phyloP scores from a whole-genome alignment of 371 early-diverging fungal genomes.

The Capillidium heterosporum region DNA sequence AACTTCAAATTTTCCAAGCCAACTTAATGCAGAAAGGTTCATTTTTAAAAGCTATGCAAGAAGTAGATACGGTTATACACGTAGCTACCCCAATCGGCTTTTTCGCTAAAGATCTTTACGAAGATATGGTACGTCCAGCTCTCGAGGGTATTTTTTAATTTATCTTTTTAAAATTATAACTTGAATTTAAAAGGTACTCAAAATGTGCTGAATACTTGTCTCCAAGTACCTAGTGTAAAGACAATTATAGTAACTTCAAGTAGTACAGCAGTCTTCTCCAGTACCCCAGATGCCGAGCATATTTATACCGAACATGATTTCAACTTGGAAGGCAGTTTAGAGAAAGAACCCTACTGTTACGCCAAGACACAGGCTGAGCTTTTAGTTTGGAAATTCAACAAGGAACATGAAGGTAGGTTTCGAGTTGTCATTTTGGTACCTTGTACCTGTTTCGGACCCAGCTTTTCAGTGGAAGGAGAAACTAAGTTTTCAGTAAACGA shows the following conservation, averaged over 20 bases:
- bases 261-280: background rate
- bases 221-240: background rate
- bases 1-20: constrained; percentile 1
- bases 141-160: background rate
- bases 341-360: background rate
- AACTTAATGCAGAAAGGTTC: background rate
- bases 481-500: background rate
- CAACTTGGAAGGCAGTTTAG: background rate
- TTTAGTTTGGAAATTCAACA: background rate
- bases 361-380: background rate
- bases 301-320: background rate
- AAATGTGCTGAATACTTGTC: background rate
- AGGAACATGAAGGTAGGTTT: background rate
- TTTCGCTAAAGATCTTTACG: background rate
- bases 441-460: background rate
- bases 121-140: background rate
- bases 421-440: background rate
- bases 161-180: background rate
- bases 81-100: background rate
- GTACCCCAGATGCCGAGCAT: background rate
- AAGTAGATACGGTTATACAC: background rate
- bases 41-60: background rate
- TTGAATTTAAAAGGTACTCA: background rate
- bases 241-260: constrained; percentile 1
- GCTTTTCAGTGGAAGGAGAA: background rate